phyloP scores from a whole-genome alignment of 345 rosid genomes.

The Lumnitzera littorea region DNA sequence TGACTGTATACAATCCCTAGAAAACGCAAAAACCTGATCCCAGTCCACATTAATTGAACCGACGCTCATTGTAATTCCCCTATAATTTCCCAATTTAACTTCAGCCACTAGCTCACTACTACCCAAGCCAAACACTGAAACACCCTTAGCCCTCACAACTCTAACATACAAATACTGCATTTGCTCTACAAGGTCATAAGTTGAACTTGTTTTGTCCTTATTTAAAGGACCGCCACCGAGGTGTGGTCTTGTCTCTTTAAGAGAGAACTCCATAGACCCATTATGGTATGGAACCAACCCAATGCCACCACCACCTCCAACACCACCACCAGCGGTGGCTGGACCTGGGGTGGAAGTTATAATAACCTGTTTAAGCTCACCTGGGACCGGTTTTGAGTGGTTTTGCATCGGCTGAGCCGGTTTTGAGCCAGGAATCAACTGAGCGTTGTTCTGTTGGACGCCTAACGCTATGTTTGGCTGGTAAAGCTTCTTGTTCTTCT shows the following conservation, averaged over 20 bases:
- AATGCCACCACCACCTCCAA: conserved; percentile 9
- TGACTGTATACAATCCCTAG: conserved; percentile 70
- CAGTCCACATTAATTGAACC: conserved; percentile 33
- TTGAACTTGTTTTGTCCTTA: conserved; percentile 58
- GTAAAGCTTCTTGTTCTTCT: conserved; percentile 48
- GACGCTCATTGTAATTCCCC: conserved; percentile 50
- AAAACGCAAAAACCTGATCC: conserved; percentile 75
- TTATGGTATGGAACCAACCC: conserved; percentile 20
- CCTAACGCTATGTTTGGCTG: conserved; percentile 27
- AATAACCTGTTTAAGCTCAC: conserved; percentile 47
- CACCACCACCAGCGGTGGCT: conserved; percentile 10
- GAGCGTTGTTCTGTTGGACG: conserved; percentile 31
- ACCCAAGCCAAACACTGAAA: conserved; percentile 20
- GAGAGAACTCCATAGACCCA: conserved; percentile 43
- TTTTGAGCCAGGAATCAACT: conserved; percentile 22
- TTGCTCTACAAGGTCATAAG: conserved; percentile 77
- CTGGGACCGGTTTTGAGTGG: conserved; percentile 31
- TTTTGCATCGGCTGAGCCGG: conserved; percentile 30
- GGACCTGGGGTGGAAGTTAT: conserved; percentile 36
- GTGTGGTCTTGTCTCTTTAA: conserved; percentile 63
- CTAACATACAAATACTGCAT: conserved; percentile 70
- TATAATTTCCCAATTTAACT: conserved; percentile 61
- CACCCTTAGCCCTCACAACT: conserved; percentile 46
- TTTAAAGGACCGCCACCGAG: conserved; percentile 52
- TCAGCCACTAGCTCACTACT: conserved; percentile 50